These are phyloP conservation scores for Claviceps sp. DNA, from an alignment of 2,329 filamentous ascomycete species.

Conservation along the genomic window DNA sequence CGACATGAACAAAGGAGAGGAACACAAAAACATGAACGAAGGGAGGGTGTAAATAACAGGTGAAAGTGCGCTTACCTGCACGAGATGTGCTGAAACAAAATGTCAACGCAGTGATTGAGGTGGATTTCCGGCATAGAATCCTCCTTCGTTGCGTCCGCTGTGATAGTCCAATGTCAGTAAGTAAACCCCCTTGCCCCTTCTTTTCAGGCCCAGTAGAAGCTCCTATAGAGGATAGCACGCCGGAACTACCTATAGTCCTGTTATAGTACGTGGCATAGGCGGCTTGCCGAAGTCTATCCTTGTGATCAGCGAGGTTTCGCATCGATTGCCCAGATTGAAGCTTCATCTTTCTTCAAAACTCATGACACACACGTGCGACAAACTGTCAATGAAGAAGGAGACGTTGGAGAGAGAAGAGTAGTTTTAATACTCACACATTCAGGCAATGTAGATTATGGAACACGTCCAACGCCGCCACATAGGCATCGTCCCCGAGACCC, in stretches of 20 bases:
- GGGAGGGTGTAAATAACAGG: no score
- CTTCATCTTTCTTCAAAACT: no score
- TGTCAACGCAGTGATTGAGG: conserved; percentile 1
- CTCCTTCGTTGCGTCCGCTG: not conserved
- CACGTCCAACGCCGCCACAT: not conserved
- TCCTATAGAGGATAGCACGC: no score
- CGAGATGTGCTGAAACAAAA: conserved; percentile 1
- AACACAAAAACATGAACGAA: not conserved
- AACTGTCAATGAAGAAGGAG: not conserved
- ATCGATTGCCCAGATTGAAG: no score
- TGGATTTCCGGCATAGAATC: not conserved
- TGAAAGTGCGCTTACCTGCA: not conserved
- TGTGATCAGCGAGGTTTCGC: no score
- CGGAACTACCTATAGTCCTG: not conserved
- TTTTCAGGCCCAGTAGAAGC: no score
- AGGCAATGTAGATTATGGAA: not conserved
- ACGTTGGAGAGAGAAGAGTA: not conserved
- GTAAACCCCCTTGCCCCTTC: no score
- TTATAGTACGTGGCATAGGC: not conserved
- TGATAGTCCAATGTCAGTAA: no score
- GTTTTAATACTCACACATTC: not conserved
- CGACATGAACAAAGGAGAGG: no score
- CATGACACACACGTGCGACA: no score
- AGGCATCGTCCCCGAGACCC: conserved; percentile 2
- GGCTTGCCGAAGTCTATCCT: not conserved